Evolutionary conservation across 257 asterid genomes (phyloP), one percentile per base, ranked within the genome.

Genomic region (Solanum bulbocastanum): DNA sequence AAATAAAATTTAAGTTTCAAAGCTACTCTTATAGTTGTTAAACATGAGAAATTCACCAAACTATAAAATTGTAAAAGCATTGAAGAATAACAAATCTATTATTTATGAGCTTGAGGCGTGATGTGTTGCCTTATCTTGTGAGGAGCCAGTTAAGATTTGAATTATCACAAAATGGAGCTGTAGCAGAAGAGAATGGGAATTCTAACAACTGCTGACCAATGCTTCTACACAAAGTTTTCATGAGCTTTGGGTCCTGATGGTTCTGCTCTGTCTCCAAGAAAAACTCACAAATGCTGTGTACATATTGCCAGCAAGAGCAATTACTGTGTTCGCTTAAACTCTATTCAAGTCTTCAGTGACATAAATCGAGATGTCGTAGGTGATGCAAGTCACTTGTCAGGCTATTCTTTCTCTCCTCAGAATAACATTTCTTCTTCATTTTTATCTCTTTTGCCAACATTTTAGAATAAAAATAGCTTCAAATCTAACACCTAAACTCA

Each of bases 91-190:
- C 30, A 30, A 30, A 30, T 30, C 30, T 30, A 30, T n/a, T n/a
- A n/a, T n/a, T n/a, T n/a, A n/a, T 89, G 87, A 96, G 98, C 92
- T 88, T 97, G 89, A 94, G 94, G 91, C 96, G 95, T 42, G 99
- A 97, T 82, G 99, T 97, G 75, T 91, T 97, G 92, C 99, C 99
- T 83, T 97, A 96, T 94, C 98, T 97, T 85, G 99, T 97, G 85
- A 92, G 92, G 90, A 96, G 92, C 86, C 99, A 97, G 92, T 92
- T 96, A 98, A 95, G 95, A 90, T 97, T 98, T 88, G 98, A 96
- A 87, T 74, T 95, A 90, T 87, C 91, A 33, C 87, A 89, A 83
- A 93, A 91, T 88, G 99, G 99, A 90, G 93, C 87, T 86, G 93
- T 89, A 84, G 84, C 95, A 86, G 98, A 97, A n/a, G 98, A 97